phyloP scores from a whole-genome alignment of 2,329 filamentous ascomycete genomes.

The Grosmannia clavigera region DNA sequence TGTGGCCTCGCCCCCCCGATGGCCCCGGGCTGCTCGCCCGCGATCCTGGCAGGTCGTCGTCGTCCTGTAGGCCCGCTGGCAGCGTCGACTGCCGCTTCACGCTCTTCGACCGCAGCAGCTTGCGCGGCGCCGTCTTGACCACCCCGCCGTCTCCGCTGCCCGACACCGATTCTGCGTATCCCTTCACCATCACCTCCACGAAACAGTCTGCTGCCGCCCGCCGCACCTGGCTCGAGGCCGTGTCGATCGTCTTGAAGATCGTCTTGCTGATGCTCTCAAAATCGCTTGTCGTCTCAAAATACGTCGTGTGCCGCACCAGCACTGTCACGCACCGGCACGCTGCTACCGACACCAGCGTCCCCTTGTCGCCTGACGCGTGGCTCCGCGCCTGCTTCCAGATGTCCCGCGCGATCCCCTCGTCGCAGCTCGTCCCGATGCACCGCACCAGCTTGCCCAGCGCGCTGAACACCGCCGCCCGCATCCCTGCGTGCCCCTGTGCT shows the following conservation, averaged over 20 bases:
- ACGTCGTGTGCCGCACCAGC: slow-evolving; percentile 58
- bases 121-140: slow-evolving; percentile 40
- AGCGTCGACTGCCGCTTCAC: slow-evolving; percentile 48
- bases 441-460: slow-evolving; percentile 63
- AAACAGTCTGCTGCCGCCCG: slow-evolving; percentile 80
- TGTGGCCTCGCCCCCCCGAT: slow-evolving; percentile 33
- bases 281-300: slow-evolving; percentile 79
- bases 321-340: slow-evolving; percentile 70
- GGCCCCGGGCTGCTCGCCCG: slow-evolving; percentile 64
- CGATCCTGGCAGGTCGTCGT: slow-evolving; percentile 46
- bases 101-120: slow-evolving; percentile 52
- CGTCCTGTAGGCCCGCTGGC: slow-evolving; percentile 32
- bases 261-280: slow-evolving; percentile 78
- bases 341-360: slow-evolving; percentile 63
- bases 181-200: slow-evolving; percentile 70
- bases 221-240: slow-evolving; percentile 58
- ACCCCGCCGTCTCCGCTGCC: slow-evolving; percentile 21
- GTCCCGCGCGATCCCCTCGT: slow-evolving; percentile 76
- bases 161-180: slow-evolving; percentile 52
- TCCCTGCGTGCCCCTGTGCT: slow-evolving; percentile 65
- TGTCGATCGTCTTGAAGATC: slow-evolving; percentile 80
- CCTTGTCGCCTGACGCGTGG: slow-evolving; percentile 68
- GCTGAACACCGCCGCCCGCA: slow-evolving; percentile 66
- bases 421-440: slow-evolving; percentile 65
- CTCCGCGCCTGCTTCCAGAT: slow-evolving; percentile 85